These are phyloP conservation scores for Stereocaulon alpinum DNA, from an alignment of 495 filamentous ascomycete species.

Conservation along the genomic window DNA sequence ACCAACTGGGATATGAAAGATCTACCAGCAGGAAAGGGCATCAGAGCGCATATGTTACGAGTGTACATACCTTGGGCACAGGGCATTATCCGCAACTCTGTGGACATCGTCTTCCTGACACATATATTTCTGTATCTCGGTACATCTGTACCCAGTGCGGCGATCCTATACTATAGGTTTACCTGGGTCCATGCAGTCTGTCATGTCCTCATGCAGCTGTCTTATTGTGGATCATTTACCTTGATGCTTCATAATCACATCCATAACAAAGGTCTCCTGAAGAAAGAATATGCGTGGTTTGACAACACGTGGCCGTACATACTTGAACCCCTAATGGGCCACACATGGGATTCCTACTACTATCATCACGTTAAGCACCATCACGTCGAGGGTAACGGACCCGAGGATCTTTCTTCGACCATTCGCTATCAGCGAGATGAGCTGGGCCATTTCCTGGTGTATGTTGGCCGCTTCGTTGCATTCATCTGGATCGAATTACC, in stretches of 20 bases:
- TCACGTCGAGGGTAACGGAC: slow-evolving; percentile 73
- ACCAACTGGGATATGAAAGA: slow-evolving; percentile 39
- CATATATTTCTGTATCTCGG: slow-evolving; percentile 62
- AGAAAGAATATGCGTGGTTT: slow-evolving; percentile 37
- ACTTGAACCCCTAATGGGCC: slow-evolving; percentile 63
- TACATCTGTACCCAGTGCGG: slow-evolving; percentile 56
- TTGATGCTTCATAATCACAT: slow-evolving; percentile 79
- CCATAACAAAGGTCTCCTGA: slow-evolving; percentile 61
- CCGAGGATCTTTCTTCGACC: slow-evolving; percentile 63
- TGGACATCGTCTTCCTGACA: slow-evolving; percentile 67
- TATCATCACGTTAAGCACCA: slow-evolving; percentile 82
- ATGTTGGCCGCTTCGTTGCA: slow-evolving; percentile 61
- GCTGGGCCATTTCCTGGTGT: slow-evolving; percentile 50
- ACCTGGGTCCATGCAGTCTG: slow-evolving; percentile 51
- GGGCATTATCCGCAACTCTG: slow-evolving; percentile 44
- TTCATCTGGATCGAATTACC: slow-evolving; percentile 67
- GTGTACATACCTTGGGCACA: slow-evolving; percentile 44
- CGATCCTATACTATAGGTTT: slow-evolving; percentile 54
- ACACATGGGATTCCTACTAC: slow-evolving; percentile 76
- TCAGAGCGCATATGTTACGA: slow-evolving; percentile 26
- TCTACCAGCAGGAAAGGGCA: slow-evolving; percentile 23
- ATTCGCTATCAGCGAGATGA: slow-evolving; percentile 67
- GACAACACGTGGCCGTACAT: slow-evolving; percentile 62
- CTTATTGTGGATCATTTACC: slow-evolving; percentile 61
- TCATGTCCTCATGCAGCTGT: slow-evolving; percentile 52